Evolutionary conservation across 1,284 basidiomycete genomes (phyloP), one percentile per base, ranked within the genome.

Genomic region (Ceratobasidium sp.): DNA sequence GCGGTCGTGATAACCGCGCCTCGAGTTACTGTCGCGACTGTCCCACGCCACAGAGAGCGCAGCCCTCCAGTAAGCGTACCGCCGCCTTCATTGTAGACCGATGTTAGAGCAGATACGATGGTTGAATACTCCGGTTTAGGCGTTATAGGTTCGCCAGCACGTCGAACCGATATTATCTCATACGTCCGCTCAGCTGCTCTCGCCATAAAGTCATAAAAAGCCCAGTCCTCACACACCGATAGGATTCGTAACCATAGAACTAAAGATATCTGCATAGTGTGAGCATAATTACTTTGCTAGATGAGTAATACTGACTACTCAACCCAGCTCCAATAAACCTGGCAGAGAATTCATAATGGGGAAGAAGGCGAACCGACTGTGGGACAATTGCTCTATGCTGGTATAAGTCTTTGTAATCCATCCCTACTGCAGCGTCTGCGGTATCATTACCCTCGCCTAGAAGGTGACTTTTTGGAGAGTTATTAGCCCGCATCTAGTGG

Each of bases 211-310:
- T 26, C 26, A 15, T 46, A 51, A 67, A 12, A 67, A 58, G n/a
- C 40, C 2, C 28, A 40, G 23, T 3, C 82, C 84, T 80, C 70
- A 86, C 84, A 86, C 85, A 77, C 86, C 86, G 46, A 85, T 80
- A 1, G 86, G 86, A 70, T 86, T 86, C 77, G 83, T 86, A 53
- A 85, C 82, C 20, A 83, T 85, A 10, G 86, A 86, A 0, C 85
- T 85, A 4, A 83, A 79, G 84, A 86, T 86, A 64, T 86, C 86
- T 86, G 63, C 4, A 15, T 13, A 15, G 49, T 42, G n/a, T 64
- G 18, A 40, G 53, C n/a, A n/a, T 66, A 26, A 15, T 40, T 10
- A 10, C 42, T 12, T 26, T 53, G 13, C 13, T 28, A 18, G n/a
- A 9, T 33, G 39, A 49, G 40, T 26, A 28, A n/a, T 46, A 81